phyloP scores from a whole-genome alignment of 2,329 filamentous ascomycete species.

The Neophaeococcomyces aloes region DNA sequence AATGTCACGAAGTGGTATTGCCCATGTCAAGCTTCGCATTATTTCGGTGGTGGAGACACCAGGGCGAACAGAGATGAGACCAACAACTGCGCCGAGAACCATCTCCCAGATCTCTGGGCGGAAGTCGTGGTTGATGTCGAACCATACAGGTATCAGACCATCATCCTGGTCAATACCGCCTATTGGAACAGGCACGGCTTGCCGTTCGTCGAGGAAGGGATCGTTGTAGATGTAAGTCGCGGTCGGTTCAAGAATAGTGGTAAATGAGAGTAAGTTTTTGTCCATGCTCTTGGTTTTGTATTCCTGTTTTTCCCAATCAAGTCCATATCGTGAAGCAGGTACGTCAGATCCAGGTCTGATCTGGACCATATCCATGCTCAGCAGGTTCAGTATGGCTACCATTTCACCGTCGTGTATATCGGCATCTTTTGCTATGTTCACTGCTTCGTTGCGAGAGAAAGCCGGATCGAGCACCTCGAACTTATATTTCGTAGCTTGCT shows the following conservation, averaged over 20 bases:
- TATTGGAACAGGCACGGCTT: conserved; percentile 23
- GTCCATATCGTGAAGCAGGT: conserved; percentile 36
- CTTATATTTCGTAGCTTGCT: conserved; percentile 35
- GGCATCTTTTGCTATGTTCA: conserved; percentile 23
- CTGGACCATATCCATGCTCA: conserved; percentile 26
- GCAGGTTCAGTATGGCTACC: conserved; percentile 23
- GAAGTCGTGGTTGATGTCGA: conserved; percentile 36
- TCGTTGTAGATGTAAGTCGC: conserved; percentile 32
- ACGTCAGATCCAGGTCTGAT: conserved; percentile 29
- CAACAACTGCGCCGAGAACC: conserved; percentile 32
- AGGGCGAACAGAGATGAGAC: conserved; percentile 32
- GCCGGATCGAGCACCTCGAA: conserved; percentile 30
- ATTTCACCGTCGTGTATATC: conserved; percentile 20
- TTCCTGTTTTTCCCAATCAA: conserved; percentile 31
- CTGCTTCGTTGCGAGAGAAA: conserved; percentile 22
- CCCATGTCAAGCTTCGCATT: conserved; percentile 15
- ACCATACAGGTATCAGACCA: conserved; percentile 36
- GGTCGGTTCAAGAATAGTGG: conserved; percentile 30
- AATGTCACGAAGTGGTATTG: conserved; percentile 1
- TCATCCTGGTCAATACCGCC: conserved; percentile 16
- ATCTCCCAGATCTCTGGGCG: conserved; percentile 32
- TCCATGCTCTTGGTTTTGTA: conserved; percentile 40
- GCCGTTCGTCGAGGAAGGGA: conserved; percentile 23
- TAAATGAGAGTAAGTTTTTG: conserved; percentile 33
- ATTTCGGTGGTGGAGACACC: conserved; percentile 30